Base-by-base conservation (phyloP, 192 early-diverging fungal genomes). In the Coemansia sp. region DNA sequence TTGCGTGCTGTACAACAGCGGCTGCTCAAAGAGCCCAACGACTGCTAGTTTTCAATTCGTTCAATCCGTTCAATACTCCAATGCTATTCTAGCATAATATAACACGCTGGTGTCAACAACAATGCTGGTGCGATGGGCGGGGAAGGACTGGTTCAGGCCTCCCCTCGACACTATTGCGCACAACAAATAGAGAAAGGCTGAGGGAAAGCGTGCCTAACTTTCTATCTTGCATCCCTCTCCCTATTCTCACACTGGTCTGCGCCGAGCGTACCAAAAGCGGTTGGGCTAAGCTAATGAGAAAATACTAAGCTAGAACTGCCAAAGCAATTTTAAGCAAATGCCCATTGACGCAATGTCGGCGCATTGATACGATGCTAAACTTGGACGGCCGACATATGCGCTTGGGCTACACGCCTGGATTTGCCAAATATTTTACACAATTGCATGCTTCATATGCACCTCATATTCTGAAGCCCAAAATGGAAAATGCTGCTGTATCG, bases 1-100 rank as follows among this genome's bases (percentile, higher is more conserved):
- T 50, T 82, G 48, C 66, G 71, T 11, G 70, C 71, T 10, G 71
- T 71, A 4, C 80, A 82, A 52, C 59, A 66, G 23, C 62, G 71
- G 21, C 51, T 74, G 57, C 61, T 74, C 64, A 72, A 69, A 38
- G 70, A 72, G 51, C 63, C 66, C 1, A 52, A 54, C 14, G 41
- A 43, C 11, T 65, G 45, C 57, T 62, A 64, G 56, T n/a, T 43
- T 43, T 43, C 16, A 43, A 16, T n/a, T 43, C 41, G 41, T 43
- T 7, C 6, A 4, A 31, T 7, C 29, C 7, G 41, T 43, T 43
- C 41, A 43, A 43, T 9, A n/a, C 7, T 14, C 16, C 41, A 43
- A 43, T 43, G 41, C 29, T 0, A 43, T 16, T 43, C 8, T n/a
- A 43, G 41, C 41, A 43, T 43, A 43, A 43, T 19, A 49, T 19